Base-by-base conservation (phyloP, 768 basidiomycete species). In the Dacryopinax primogenitus region DNA sequence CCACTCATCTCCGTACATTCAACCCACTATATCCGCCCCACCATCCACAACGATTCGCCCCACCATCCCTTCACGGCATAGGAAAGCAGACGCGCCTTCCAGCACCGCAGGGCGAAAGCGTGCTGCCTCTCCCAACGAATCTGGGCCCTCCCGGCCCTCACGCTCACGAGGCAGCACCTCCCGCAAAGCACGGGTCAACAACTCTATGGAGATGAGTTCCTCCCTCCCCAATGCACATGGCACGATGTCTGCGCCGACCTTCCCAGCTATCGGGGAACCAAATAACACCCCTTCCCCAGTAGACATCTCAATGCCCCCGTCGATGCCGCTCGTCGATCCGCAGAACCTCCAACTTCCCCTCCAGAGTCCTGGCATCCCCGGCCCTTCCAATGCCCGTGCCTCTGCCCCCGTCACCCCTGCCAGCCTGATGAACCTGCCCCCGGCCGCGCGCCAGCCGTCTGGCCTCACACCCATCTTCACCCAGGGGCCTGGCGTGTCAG, bases 401-500 rank as follows among this genome's bases (percentile, higher is more conserved):
- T 67, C 76, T 13, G 70, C 73, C 3, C 94, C 94, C 4, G 90
- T 92, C 45, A 96, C 94, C 0, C 94, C 94, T 0, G 88, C 91
- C 0, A 89, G 85, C 66, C 87, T 97, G 71, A 91, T 97, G 90
- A 94, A 94, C 68, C 79, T 98, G 6, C 85, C 86, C 1, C 76
- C 82, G 36, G 73, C 87, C 1, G 83, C 35, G 15, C 26, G 85
- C 3, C 76, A 82, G 63, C 78, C 80, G 61, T 82, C 75, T 58
- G 73, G 78, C 32, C 73, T 80, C 35, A 72, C 1, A 63, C 65
- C 33, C 28, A 70, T 65, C 71, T 13, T 36, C 64, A n/a, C 15
- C 44, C 33, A 18, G 67, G 36, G n/a, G n/a, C n/a, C n/a, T n/a
- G n/a, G 26, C 44, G 63, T 51, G 51, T 15, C 13, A 21, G 33